Percentiles rank a stretch among this genome's conserved stretches.
These are phyloP conservation scores for Globisporangium splendens DNA, from an alignment of 352 stramenopile genomes.

Conservation along the genomic window DNA sequence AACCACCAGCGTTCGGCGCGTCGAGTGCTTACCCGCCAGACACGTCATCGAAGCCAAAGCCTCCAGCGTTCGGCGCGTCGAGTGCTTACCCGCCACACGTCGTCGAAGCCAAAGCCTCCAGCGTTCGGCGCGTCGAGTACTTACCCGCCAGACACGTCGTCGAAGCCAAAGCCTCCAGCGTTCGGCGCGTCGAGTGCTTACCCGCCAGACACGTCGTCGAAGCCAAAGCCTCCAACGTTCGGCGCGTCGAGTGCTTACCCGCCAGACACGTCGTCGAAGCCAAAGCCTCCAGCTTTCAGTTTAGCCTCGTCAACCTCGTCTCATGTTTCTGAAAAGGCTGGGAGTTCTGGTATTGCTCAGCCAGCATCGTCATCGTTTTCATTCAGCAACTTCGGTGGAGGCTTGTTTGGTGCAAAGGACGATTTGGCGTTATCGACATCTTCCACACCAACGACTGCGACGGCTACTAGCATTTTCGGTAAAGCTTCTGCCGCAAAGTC, in stretches of 20 bases:
- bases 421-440: neutral
- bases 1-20: slow-evolving; percentile 6
- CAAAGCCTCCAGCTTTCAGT: slow-evolving; percentile 4
- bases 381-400: slow-evolving; percentile 14
- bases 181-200: slow-evolving; percentile 18
- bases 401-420: slow-evolving; percentile 1
- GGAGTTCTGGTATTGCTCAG: neutral
- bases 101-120: slow-evolving; percentile 29
- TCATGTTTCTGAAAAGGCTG: neutral
- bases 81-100: slow-evolving; percentile 37
- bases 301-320: neutral
- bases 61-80: slow-evolving; percentile 20
- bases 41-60: slow-evolving; percentile 29
- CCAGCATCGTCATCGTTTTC: slow-evolving; percentile 10
- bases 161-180: slow-evolving; percentile 6
- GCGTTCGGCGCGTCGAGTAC: slow-evolving; percentile 14
- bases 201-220: slow-evolving; percentile 37
- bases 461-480: neutral
- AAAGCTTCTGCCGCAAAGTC: slow-evolving; percentile 18
- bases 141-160: slow-evolving; percentile 14
- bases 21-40: slow-evolving; percentile 32
- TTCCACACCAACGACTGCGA: neutral
- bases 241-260: slow-evolving; percentile 11
- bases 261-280: slow-evolving; percentile 11
- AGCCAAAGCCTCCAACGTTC: slow-evolving; percentile 28